These are phyloP conservation scores for Metarhizium album DNA, from an alignment of 2,329 filamentous ascomycete species.

Conservation along the genomic window DNA sequence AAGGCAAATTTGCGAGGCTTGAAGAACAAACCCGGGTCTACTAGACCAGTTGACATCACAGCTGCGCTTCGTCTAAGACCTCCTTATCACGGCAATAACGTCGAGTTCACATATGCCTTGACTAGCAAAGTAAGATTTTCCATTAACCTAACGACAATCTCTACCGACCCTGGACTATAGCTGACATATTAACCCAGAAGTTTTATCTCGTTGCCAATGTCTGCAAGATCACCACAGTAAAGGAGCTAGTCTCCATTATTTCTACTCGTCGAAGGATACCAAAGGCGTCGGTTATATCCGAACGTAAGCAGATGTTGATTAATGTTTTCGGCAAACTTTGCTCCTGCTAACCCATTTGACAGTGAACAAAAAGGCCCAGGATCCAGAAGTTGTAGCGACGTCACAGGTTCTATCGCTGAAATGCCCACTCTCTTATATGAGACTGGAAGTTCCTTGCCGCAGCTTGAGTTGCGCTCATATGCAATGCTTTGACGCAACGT, in stretches of 20 bases:
- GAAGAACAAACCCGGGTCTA: constrained; percentile 94
- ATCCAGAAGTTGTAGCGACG: constrained; percentile 81
- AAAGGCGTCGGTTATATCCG: constrained; percentile 69
- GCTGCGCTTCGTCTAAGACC: constrained; percentile 54
- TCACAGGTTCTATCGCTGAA: constrained; percentile 85
- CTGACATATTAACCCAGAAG: constrained; percentile 39
- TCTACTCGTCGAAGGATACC: constrained; percentile 60
- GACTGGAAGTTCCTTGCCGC: constrained; percentile 70
- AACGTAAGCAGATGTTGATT: constrained; percentile 49
- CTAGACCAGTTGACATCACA: constrained; percentile 86
- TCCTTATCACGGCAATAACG: constrained; percentile 60
- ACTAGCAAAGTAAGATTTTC: constrained; percentile 61
- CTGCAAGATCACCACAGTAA: constrained; percentile 61
- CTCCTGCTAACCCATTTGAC: constrained; percentile 2
- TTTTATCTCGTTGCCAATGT: constrained; percentile 65
- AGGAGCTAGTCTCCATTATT: constrained; percentile 59
- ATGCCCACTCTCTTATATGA: constrained; percentile 79
- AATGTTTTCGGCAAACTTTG: neutral
- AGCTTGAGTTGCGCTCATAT: constrained; percentile 75
- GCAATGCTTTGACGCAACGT: constrained; percentile 88
- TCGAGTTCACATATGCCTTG: constrained; percentile 85
- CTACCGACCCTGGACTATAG: neutral
- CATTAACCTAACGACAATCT: neutral
- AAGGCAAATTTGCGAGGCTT: constrained; percentile 89
- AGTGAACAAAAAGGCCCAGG: constrained; percentile 75